A percentile compares a stretch with the other conserved stretches of the same genome.
These are phyloP conservation scores for Themeda triandra DNA, from an alignment of 176 grass and related monocot genomes.

Conservation along the genomic window DNA sequence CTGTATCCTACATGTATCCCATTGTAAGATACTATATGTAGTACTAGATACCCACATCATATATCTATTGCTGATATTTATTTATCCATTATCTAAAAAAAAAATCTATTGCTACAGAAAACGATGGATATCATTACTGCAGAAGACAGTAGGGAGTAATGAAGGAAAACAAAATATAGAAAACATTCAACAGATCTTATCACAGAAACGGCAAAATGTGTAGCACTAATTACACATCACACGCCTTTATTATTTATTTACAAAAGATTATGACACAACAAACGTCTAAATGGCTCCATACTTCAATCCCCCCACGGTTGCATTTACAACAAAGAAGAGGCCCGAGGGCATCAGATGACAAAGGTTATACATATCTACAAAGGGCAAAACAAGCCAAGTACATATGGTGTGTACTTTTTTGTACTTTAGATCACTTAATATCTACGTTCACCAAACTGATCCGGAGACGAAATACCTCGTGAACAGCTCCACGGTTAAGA, in stretches of 20 bases:
- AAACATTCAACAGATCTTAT: not conserved
- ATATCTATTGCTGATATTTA: too few species aligned
- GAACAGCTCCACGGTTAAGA: constrained; percentile 78
- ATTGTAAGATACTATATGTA: too few species aligned
- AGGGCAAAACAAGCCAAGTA: not conserved
- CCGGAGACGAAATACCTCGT: constrained; percentile 71
- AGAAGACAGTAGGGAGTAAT: not conserved
- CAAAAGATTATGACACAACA: not conserved
- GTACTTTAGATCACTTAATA: constrained; percentile 25
- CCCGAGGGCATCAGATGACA: constrained; percentile 17
- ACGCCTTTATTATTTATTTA: constrained; percentile 20
- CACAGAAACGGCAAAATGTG: constrained; percentile 9
- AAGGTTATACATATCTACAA: constrained; percentile 33
- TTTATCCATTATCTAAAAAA: too few species aligned
- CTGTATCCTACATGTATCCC: too few species aligned
- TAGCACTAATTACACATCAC: not conserved
- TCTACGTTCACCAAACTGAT: constrained; percentile 40
- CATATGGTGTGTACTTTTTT: not conserved
- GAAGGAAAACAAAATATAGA: not conserved
- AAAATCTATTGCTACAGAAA: too few species aligned
- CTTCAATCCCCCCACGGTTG: not conserved
- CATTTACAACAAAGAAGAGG: constrained; percentile 27
- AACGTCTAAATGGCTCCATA: constrained; percentile 7
- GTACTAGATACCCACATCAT: too few species aligned
- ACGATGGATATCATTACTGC: not conserved